Conservation (phyloP, 805 yeast species). For the Grigorovia transvaalensis region DNA sequence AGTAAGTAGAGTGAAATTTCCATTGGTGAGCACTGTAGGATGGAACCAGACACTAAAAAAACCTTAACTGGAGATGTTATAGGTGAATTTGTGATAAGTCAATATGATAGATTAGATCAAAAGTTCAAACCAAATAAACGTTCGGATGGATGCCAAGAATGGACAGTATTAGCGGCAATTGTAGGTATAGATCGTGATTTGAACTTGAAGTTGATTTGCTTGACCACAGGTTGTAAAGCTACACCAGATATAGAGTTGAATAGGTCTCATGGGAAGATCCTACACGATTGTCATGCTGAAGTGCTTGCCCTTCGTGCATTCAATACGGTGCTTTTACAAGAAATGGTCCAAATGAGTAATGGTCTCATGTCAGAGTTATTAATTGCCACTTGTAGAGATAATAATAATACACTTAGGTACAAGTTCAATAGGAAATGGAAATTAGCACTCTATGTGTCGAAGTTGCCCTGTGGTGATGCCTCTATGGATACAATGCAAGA, state of each 20-base stretch:
- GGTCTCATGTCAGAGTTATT: conserved; percentile 10
- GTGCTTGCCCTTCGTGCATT: conserved; percentile 61
- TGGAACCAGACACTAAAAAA: background rate
- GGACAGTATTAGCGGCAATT: conserved; percentile 76
- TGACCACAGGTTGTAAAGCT: conserved; percentile 80
- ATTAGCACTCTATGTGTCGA: conserved; percentile 57
- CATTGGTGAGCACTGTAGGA: background rate
- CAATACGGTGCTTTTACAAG: conserved; percentile 48
- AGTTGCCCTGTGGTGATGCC: conserved; percentile 87
- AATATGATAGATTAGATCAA: conserved; percentile 27
- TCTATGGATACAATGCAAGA: conserved; percentile 40
- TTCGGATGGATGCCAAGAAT: conserved; percentile 60
- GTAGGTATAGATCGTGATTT: conserved; percentile 32
- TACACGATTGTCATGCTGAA: conserved; percentile 92
- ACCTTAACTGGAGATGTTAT: conserved; percentile 13
- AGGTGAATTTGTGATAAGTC: conserved; percentile 9
- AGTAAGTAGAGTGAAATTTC: too few relatives aligned
- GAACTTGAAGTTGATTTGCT: conserved; percentile 32
- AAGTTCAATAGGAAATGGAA: conserved; percentile 29
- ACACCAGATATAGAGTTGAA: conserved; percentile 43
- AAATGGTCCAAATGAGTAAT: conserved; percentile 23
- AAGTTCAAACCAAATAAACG: conserved; percentile 50
- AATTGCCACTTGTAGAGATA: background rate
- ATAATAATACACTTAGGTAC: conserved; percentile 13
- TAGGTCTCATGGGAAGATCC: conserved; percentile 41